These are phyloP conservation scores for Talaromyces verruculosus DNA, from an alignment of 2,329 filamentous ascomycete species.

Conservation along the genomic window DNA sequence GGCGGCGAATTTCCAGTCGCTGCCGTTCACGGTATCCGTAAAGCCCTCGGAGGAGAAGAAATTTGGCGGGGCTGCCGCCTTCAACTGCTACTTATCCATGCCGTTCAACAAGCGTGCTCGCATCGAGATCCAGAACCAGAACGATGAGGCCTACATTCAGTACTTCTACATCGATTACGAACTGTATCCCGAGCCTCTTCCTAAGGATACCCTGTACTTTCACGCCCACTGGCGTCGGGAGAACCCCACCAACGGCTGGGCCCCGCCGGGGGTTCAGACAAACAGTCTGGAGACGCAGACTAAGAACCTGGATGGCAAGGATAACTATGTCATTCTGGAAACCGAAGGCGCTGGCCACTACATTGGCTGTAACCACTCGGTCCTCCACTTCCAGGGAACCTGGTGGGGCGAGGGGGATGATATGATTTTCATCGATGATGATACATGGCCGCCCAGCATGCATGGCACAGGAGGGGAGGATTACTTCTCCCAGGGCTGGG, in stretches of 20 bases:
- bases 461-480: constrained; percentile 38
- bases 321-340: constrained; percentile 35
- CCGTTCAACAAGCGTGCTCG: constrained; percentile 39
- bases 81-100: constrained; percentile 33
- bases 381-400: constrained; percentile 34
- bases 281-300: constrained; percentile 30
- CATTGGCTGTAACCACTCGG: constrained; percentile 38
- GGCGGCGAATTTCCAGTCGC: constrained; percentile 37
- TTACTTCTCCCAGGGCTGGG: constrained; percentile 39
- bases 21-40: constrained; percentile 37
- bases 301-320: constrained; percentile 30
- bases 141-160: constrained; percentile 36
- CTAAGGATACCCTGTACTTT: constrained; percentile 33
- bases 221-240: constrained; percentile 36
- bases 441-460: constrained; percentile 37
- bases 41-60: constrained; percentile 38
- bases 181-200: constrained; percentile 29
- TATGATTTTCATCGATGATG: constrained; percentile 40
- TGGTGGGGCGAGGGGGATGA: constrained; percentile 41
- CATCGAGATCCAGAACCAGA: constrained; percentile 40
- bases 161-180: constrained; percentile 42
- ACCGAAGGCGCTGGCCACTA: constrained; percentile 33
- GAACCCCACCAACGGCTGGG: constrained; percentile 34
- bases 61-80: constrained; percentile 36
- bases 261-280: constrained; percentile 30